Evolutionary conservation across 1,284 basidiomycete species (phyloP).

Genomic region (Cryptococcus depauperatus): DNA sequence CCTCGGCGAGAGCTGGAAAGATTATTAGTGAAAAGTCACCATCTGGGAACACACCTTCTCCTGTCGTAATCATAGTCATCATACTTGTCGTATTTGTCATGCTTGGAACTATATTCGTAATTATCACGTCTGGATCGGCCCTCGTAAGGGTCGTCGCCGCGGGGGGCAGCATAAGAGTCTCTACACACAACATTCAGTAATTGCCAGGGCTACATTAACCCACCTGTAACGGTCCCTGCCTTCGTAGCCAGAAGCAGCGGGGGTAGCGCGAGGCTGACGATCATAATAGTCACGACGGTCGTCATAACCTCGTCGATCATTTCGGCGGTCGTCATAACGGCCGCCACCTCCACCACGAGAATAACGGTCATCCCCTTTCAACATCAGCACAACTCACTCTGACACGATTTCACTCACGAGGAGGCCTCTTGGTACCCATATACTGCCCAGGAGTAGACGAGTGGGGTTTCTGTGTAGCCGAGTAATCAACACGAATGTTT

Average conservation of each 20-base stretch:
- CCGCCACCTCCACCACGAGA: slow-evolving; percentile 35
- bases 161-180: slow-evolving; percentile 2
- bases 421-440: slow-evolving; percentile 78
- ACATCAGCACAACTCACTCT: no score
- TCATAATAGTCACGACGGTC: neutral
- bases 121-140: slow-evolving; percentile 27
- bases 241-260: no score
- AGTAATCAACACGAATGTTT: slow-evolving; percentile 92
- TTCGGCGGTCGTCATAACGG: slow-evolving; percentile 1
- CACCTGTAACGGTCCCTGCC: no score
- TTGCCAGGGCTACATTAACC: no score
- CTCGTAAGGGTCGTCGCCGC: slow-evolving; percentile 28
- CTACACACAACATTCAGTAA: neutral
- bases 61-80: slow-evolving; percentile 12
- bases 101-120: slow-evolving; percentile 4
- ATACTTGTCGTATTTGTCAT: slow-evolving; percentile 9
- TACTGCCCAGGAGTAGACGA: slow-evolving; percentile 96
- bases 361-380: neutral
- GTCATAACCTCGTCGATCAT: slow-evolving; percentile 4
- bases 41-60: slow-evolving; percentile 10
- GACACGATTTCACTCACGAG: slow-evolving; percentile 17
- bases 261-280: neutral
- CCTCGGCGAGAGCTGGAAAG: slow-evolving; percentile 19
- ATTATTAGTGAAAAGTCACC: neutral
- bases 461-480: slow-evolving; percentile 85